Conservation (phyloP, 2,329 filamentous ascomycete genomes). For the Gnomoniopsis smithogilvyi region DNA sequence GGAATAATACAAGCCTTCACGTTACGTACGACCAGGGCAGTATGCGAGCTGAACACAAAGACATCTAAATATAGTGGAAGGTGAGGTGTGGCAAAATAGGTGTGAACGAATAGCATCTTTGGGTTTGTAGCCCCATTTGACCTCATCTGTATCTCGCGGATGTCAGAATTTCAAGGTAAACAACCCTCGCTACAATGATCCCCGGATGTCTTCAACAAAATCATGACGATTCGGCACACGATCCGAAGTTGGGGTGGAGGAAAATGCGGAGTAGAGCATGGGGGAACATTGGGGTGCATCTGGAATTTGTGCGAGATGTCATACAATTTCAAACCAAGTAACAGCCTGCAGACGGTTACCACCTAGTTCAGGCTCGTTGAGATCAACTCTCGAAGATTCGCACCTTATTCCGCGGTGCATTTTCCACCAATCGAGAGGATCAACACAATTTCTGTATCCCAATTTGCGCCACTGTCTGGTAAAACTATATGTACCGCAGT, state of each 20-base stretch:
- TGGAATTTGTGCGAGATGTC: not conserved
- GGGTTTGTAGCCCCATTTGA: not conserved
- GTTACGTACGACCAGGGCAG: too few species aligned
- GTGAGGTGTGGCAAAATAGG: too few species aligned
- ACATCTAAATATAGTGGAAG: too few species aligned
- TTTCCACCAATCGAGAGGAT: conserved; percentile 9
- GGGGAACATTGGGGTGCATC: not conserved
- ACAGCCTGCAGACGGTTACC: too few species aligned
- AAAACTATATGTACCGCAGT: not conserved
- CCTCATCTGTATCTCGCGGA: not conserved
- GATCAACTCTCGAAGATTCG: not conserved
- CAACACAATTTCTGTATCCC: not conserved
- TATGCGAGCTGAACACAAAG: too few species aligned
- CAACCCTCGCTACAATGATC: not conserved
- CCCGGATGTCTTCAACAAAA: conserved; percentile 2
- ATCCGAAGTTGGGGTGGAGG: not conserved
- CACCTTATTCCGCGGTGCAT: not conserved
- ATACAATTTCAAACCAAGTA: not conserved
- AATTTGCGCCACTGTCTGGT: not conserved
- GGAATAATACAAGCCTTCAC: too few species aligned
- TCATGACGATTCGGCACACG: not conserved
- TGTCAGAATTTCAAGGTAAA: not conserved
- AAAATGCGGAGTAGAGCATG: not conserved
- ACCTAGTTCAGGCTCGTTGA: too few species aligned
- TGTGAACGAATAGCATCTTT: not conserved